A percentile compares a stretch with the other conserved stretches of the same genome.
phyloP scores from a whole-genome alignment of 208 protist genomes.

The Crithidia expoeki region DNA sequence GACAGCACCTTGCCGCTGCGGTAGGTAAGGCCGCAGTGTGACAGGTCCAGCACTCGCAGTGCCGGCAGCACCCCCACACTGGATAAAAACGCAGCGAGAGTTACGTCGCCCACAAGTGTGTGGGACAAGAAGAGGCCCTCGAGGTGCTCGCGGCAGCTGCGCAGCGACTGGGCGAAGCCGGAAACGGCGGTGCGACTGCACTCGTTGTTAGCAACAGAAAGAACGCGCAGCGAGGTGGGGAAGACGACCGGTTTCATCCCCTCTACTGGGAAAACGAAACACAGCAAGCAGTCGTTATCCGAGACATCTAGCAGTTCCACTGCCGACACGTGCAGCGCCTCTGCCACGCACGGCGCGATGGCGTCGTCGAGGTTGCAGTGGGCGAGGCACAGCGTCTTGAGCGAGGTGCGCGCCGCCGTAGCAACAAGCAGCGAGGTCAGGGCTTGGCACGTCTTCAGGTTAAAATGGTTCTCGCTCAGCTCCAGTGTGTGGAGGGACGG shows the following conservation, averaged over 20 bases:
- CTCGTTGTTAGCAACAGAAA: slow-evolving; percentile 52
- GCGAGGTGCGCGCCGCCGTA: slow-evolving; percentile 13
- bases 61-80: slow-evolving; percentile 29
- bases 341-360: slow-evolving; percentile 16
- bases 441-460: slow-evolving; percentile 19
- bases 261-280: slow-evolving; percentile 36
- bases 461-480: slow-evolving; percentile 23
- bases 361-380: slow-evolving; percentile 29
- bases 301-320: slow-evolving; percentile 39
- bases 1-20: slow-evolving; percentile 46
- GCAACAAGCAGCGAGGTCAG: slow-evolving; percentile 13
- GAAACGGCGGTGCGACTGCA: slow-evolving; percentile 36
- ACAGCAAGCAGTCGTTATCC: slow-evolving; percentile 48
- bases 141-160: slow-evolving; percentile 30
- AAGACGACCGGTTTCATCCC: slow-evolving; percentile 21
- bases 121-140: slow-evolving; percentile 55
- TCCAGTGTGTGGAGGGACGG: slow-evolving; percentile 14
- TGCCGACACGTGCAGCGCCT: slow-evolving; percentile 17
- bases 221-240: slow-evolving; percentile 39
- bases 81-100: slow-evolving; percentile 27
- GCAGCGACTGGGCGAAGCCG: slow-evolving; percentile 37
- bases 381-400: slow-evolving; percentile 22
- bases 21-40: slow-evolving; percentile 48
- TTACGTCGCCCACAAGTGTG: slow-evolving; percentile 43
- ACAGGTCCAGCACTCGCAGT: slow-evolving; percentile 59